Conservation (phyloP, 768 basidiomycete species). For the Pisolithus tinctorius region DNA sequence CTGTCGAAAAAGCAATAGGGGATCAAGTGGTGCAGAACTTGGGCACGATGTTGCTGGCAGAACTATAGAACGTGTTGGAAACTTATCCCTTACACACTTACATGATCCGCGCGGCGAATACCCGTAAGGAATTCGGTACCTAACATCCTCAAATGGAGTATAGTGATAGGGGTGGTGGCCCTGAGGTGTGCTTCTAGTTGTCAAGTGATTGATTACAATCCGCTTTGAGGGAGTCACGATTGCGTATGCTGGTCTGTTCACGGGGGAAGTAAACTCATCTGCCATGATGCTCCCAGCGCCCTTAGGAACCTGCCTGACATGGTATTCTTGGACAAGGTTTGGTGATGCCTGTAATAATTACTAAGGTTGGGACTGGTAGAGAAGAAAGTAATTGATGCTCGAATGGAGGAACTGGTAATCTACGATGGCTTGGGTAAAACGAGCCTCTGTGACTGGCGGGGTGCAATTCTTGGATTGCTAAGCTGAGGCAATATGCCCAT, state of each 20-base stretch:
- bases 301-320: neutral
- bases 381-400: neutral
- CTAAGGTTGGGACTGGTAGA: neutral
- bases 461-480: constrained; percentile 23
- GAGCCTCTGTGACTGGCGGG: constrained; percentile 14
- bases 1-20: constrained; percentile 96
- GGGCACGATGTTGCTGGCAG: constrained; percentile 90
- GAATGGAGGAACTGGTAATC: neutral
- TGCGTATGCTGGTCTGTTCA: neutral
- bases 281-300: neutral
- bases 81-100: constrained; percentile 7
- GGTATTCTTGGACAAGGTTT: constrained; percentile 1
- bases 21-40: constrained; percentile 95
- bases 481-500: constrained; percentile 77
- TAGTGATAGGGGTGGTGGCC: neutral
- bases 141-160: constrained; percentile 5
- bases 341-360: neutral
- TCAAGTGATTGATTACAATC: neutral
- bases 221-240: neutral
- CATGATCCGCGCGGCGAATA: constrained; percentile 2
- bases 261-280: neutral
- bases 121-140: constrained; percentile 1
- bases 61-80: constrained; percentile 47
- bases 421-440: neutral
- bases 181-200: neutral